Base-by-base conservation (phyloP, 2,329 filamentous ascomycete species). In the Cladosporium sp. region DNA sequence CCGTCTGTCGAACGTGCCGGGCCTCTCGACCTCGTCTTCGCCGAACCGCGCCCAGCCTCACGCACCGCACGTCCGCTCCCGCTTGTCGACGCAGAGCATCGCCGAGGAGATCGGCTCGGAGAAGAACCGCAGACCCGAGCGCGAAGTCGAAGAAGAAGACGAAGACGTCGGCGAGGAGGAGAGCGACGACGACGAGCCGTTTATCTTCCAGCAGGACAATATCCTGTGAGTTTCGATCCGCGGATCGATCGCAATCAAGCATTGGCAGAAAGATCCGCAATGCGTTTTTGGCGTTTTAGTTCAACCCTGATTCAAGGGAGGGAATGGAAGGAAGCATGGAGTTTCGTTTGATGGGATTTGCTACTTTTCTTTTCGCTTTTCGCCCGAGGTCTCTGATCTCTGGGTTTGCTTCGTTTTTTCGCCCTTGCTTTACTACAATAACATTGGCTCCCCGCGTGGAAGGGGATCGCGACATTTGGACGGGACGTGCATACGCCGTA, bases 21-120 rank as follows among this genome's bases (percentile, higher is more conserved):
- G 78, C 5, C 80, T 84, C 73, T 96, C 91, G 3, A 85, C 85
- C 9, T 92, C 89, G 1, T 92, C 90, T 0, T 96, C 91, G 9
- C 91, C 91, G 1, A 89, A 87, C n/a, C 61, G 74, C 87, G 9
- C 89, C 92, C 65, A 95, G 89, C 89, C 91, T 1, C 91, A 97
- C 64, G 95, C 90, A 0, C 93, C 93, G 3, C 90, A 91, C 9
- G 89, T 97, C 28, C 92, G 92, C 16, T 96, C 91, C 7, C 82
- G 93, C n/a, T 74, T 98, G 18, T 95, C 89, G 65, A 89, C 93
- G 57, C 91, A 95, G 64, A 93, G 88, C 48, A 89, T 93, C 55
- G 83, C 84, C 41, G 86, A 89, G 66, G 60, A 58, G 66, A 43
- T 42, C 4, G 56, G 59, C 16, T 53, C 55, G 14, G 61, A 57